These are phyloP conservation scores for Bromus sterilis DNA, from an alignment of 176 grass and related monocot genomes.

Conservation along the genomic window DNA sequence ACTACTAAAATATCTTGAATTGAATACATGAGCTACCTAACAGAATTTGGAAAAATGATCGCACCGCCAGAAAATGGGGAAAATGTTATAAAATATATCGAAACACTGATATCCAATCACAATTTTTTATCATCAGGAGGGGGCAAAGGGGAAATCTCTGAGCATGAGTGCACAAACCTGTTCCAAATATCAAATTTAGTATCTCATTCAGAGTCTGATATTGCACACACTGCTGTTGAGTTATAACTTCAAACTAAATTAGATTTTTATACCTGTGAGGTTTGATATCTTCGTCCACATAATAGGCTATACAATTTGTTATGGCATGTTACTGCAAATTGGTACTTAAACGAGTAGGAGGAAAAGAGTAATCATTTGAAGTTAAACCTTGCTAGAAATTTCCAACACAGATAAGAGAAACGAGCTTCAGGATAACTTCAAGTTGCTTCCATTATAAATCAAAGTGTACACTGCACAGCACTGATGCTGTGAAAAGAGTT, in stretches of 20 bases:
- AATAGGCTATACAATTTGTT: neutral
- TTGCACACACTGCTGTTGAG: neutral
- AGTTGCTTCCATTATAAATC: neutral
- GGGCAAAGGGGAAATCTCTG: neutral
- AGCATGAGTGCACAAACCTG: neutral
- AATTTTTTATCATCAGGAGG: neutral
- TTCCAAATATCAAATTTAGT: neutral
- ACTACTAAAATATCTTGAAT: constrained; percentile 5
- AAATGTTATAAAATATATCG: neutral
- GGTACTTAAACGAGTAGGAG: neutral
- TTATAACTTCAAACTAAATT: neutral
- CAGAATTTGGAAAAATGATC: neutral
- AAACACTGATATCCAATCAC: neutral
- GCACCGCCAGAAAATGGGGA: neutral
- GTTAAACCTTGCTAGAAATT: neutral
- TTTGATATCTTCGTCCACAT: neutral
- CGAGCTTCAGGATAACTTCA: neutral
- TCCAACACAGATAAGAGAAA: neutral
- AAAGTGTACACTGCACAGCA: neutral
- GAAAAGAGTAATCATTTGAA: neutral
- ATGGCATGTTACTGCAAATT: neutral
- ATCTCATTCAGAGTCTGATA: neutral
- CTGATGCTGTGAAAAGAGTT: neutral
- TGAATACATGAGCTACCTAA: neutral
- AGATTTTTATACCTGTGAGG: neutral